phyloP scores from a whole-genome alignment of 2,329 filamentous ascomycete genomes.

The Pseudogymnoascus sp. region DNA sequence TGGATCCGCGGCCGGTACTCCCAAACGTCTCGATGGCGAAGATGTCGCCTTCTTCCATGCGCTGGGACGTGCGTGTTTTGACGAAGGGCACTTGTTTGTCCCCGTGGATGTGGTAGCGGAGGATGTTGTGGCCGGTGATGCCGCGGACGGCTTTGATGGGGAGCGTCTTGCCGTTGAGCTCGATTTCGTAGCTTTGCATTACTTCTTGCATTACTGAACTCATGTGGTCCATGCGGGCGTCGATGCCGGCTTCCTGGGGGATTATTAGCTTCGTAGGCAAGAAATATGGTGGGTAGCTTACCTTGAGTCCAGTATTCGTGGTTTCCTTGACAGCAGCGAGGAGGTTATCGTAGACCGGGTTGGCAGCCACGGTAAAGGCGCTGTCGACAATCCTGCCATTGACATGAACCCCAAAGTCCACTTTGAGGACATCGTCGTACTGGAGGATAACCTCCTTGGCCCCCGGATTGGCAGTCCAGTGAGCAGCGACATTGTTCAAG shows the following conservation, averaged over 20 bases:
- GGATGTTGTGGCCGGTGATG: slow-evolving; percentile 49
- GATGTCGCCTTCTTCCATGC: slow-evolving; percentile 52
- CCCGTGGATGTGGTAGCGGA: slow-evolving; percentile 49
- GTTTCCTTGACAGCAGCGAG: slow-evolving; percentile 67
- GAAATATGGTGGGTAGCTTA: not conserved
- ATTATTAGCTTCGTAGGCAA: slow-evolving; percentile 4
- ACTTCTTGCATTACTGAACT: slow-evolving; percentile 52
- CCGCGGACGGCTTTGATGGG: slow-evolving; percentile 50
- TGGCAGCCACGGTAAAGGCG: slow-evolving; percentile 72
- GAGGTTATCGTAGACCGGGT: slow-evolving; percentile 67
- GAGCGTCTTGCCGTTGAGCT: slow-evolving; percentile 44
- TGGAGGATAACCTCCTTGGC: slow-evolving; percentile 64
- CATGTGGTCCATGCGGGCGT: slow-evolving; percentile 47
- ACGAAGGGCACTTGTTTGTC: slow-evolving; percentile 49
- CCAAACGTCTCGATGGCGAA: slow-evolving; percentile 55
- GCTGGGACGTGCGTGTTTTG: slow-evolving; percentile 41
- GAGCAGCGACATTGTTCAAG: slow-evolving; percentile 47
- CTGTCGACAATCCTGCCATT: slow-evolving; percentile 76
- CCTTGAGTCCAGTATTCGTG: slow-evolving; percentile 50
- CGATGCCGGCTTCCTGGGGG: slow-evolving; percentile 41
- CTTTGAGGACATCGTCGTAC: slow-evolving; percentile 70
- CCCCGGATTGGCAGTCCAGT: slow-evolving; percentile 51
- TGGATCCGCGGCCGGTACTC: slow-evolving; percentile 43
- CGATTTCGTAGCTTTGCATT: slow-evolving; percentile 56
- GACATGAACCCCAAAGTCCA: slow-evolving; percentile 76